phyloP scores from a whole-genome alignment of 805 yeast species.

The Saccharomycopsis javanensis region DNA sequence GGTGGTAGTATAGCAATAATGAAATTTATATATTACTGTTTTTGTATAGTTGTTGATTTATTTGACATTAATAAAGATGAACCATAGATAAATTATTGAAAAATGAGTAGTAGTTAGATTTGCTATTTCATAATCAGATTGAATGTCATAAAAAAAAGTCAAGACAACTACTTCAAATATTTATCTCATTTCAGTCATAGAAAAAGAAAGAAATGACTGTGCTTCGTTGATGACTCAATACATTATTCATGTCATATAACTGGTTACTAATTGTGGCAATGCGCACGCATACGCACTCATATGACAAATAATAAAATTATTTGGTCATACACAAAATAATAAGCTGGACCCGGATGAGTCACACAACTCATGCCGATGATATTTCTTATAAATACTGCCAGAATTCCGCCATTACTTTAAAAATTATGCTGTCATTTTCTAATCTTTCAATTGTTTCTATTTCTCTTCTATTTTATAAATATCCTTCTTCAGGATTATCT shows the following conservation, averaged over 20 bases:
- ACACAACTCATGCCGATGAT: not conserved
- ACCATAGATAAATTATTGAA: not conserved
- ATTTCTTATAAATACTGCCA: not conserved
- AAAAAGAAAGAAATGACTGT: no score
- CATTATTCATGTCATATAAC: no score
- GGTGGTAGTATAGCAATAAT: not conserved
- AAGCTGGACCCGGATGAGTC: not conserved
- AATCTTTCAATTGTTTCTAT: no score
- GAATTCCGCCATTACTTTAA: not conserved
- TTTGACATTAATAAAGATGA: not conserved
- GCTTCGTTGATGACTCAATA: not conserved
- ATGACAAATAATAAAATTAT: no score
- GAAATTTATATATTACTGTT: not conserved
- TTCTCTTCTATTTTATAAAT: not conserved
- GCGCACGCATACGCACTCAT: not conserved
- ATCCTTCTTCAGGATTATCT: not conserved
- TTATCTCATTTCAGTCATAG: no score
- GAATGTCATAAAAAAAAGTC: no score
- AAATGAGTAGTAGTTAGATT: not conserved
- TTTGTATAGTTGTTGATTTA: not conserved
- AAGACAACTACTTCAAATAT: not conserved
- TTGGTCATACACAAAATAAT: not conserved
- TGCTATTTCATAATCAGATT: not conserved
- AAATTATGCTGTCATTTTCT: no score
- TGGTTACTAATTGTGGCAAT: not conserved